Evolutionary conservation across 139 green algal species (phyloP).

Genomic region (Chlorella sp.): DNA sequence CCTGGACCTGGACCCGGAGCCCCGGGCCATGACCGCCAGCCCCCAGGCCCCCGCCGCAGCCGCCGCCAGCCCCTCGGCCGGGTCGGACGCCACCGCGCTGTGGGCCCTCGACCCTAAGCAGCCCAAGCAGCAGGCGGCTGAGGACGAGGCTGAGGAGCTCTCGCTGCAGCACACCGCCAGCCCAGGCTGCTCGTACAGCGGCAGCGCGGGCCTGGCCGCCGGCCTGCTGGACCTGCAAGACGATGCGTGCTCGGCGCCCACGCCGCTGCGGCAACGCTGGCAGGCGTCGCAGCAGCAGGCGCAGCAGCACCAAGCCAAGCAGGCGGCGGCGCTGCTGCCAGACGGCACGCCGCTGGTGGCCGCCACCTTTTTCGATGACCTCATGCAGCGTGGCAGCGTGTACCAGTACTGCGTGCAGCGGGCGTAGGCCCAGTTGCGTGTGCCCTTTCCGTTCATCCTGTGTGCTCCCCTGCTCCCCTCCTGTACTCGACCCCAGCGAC

Average conservation of each 20-base stretch:
- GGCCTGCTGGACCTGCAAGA: constrained; percentile 17
- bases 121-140: neutral
- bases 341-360: neutral
- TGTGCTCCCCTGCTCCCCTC: neutral
- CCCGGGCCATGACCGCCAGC: neutral
- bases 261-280: neutral
- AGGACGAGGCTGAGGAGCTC: neutral
- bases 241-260: neutral
- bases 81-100: too few species aligned
- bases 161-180: constrained; percentile 1
- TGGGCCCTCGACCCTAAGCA: neutral
- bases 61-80: too few species aligned
- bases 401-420: constrained; percentile 22
- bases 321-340: too few species aligned
- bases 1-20: neutral
- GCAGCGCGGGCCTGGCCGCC: neutral
- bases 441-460: too few species aligned
- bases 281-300: neutral
- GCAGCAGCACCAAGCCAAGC: neutral
- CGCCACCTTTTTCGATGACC: neutral
- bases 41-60: too few species aligned
- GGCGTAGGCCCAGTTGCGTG: too few species aligned
- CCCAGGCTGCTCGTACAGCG: constrained; percentile 10
- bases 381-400: neutral
- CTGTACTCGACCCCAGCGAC: neutral